Evolutionary conservation across 768 basidiomycete genomes (phyloP).

Genomic region (Tricholoma bakamatsutake): DNA sequence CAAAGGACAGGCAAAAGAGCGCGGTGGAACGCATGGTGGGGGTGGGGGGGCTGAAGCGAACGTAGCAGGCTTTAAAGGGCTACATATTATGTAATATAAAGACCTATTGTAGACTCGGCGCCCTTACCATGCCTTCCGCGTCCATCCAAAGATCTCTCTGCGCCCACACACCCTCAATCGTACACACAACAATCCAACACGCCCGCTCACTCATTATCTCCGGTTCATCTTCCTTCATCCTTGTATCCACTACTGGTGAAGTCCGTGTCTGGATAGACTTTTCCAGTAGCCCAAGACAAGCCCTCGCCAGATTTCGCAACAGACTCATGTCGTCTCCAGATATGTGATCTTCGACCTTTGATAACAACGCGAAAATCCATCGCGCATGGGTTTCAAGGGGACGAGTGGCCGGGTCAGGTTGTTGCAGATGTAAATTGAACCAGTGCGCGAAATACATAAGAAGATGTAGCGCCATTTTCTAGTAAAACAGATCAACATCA

Average conservation of each 20-base stretch:
- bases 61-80: no score
- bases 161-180: conserved; percentile 64
- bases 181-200: conserved; percentile 72
- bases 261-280: conserved; percentile 19
- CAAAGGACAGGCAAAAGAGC: conserved; percentile 41
- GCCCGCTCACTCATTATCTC: conserved; percentile 35
- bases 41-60: conserved; percentile 13
- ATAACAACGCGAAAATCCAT: conserved; percentile 76
- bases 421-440: conserved; percentile 59
- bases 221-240: not conserved
- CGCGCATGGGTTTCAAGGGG: conserved; percentile 56
- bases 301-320: conserved; percentile 70
- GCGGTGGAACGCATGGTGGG: conserved; percentile 38
- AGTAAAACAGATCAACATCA: conserved; percentile 12
- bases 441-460: conserved; percentile 83
- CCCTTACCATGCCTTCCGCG: conserved; percentile 47
- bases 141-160: conserved; percentile 81
- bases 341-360: conserved; percentile 61
- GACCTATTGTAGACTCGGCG: no score
- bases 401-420: conserved; percentile 27
- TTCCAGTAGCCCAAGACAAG: conserved; percentile 53
- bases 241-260: conserved; percentile 2
- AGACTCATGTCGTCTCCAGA: conserved; percentile 72
- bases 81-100: no score
- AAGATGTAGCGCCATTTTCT: conserved; percentile 70